phyloP scores from a whole-genome alignment of 352 stramenopile genomes.

The Phytophthora sp. region DNA sequence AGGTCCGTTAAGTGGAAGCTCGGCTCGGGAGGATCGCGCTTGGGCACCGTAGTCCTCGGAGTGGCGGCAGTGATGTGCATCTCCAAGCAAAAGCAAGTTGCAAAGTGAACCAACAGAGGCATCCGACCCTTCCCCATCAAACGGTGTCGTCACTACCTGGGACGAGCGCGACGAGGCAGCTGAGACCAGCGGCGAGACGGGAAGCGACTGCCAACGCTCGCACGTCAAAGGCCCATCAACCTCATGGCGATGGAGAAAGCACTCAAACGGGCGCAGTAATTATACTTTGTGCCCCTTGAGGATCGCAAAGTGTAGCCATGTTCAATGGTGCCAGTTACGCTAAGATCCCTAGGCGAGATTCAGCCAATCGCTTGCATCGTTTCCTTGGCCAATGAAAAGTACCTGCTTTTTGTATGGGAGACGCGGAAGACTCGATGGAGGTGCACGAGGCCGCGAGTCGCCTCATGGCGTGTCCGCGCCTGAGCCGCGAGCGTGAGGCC shows the following conservation, averaged over 20 bases:
- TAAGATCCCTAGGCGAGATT: conserved; percentile 19
- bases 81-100: conserved; percentile 29
- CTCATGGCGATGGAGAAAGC: conserved; percentile 36
- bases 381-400: conserved; percentile 31
- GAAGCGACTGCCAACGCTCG: conserved; percentile 43
- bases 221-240: conserved; percentile 33
- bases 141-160: conserved; percentile 38
- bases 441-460: conserved; percentile 43
- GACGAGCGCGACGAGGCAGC: conserved; percentile 29
- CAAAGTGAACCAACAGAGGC: conserved; percentile 32
- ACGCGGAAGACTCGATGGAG: conserved; percentile 26
- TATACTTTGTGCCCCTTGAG: conserved; percentile 4
- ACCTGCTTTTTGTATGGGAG: conserved; percentile 28
- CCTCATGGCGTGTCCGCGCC: conserved; percentile 42
- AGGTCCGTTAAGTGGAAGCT: conserved; percentile 35
- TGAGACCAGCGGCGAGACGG: conserved; percentile 34
- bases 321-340: neutral
- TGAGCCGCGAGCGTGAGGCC: conserved; percentile 44
- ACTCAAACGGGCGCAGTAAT: no score
- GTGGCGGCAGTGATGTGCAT: conserved; percentile 41
- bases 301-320: conserved; percentile 24
- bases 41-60: conserved; percentile 20
- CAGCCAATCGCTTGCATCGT: conserved; percentile 26
- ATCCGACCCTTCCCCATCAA: conserved; percentile 11
- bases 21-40: conserved; percentile 29